Evolutionary conservation across 345 rosid species (phyloP), one percentile per base, ranked within the genome.

Genomic region (Excoecaria cochinchinensis): DNA sequence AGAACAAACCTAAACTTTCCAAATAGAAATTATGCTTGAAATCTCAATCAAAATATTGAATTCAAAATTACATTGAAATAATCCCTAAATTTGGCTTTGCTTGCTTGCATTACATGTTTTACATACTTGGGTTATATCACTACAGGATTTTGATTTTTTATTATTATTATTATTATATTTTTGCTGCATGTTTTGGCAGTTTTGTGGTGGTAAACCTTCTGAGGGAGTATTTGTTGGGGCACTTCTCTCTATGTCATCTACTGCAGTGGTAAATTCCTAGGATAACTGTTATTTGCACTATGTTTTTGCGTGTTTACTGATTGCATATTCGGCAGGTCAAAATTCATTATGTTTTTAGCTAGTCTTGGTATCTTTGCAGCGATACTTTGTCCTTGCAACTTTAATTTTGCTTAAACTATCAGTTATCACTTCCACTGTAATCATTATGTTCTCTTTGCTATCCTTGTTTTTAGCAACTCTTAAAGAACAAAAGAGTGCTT

Each of bases 221-320:
- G 98, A 93, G 87, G 98, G 98, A 67, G 85, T 93, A 61, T 93
- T 93, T 80, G 95, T 93, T 47, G 98, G 98, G 36, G 93, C 87
- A 67, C 89, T 93, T 81, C 89, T 93, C 65, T 93, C 98, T 46
- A 91, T 93, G 98, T 93, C 98, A 77, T 93, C 97, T 13, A 93
- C 98, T 67, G 98, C 98, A 25, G 98, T 93, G 97, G 98, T 93
- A 89, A 70, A 56, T 50, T 17, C 40, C 59, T 19, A 70, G 53
- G 22, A 6, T 24, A 48, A 42, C 17, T 15, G 21, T 48, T 48
- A 40, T 25, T 25, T 47, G 9, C 10, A 6, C 46, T 60, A 24
- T 21, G 22, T n/a, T 15, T 25, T 22, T 72, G 10, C 46, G 15
- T 63, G 67, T 10, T 47, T 11, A 9, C 58, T 63, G 31, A 64